Percentiles rank a stretch among this genome's conserved stretches.
Evolutionary conservation across 768 basidiomycete species (phyloP).

Genomic region (Tricholoma flavovirens): DNA sequence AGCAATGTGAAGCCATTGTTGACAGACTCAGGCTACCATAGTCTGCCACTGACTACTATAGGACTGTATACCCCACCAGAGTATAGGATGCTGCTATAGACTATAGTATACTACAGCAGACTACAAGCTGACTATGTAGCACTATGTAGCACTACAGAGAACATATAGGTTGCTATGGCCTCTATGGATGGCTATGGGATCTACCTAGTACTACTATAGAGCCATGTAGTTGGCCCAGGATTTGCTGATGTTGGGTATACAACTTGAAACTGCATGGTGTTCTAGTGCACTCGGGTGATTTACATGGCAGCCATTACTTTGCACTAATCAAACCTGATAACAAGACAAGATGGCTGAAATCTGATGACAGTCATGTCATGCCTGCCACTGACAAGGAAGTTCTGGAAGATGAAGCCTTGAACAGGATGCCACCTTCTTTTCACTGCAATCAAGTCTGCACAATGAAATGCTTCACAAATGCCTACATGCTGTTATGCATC

Average conservation of each 20-base stretch:
- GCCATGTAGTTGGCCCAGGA: no score
- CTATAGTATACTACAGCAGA: no score
- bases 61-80: no score
- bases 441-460: constrained; percentile 90
- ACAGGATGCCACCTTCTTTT: constrained; percentile 66
- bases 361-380: constrained; percentile 97
- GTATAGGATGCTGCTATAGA: no score
- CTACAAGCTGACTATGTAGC: no score
- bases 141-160: no score
- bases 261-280: constrained; percentile 96
- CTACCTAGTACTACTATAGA: no score
- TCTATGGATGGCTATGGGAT: no score
- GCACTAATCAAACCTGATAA: constrained; percentile 97
- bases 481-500: constrained; percentile 99
- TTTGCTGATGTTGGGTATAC: constrained; percentile 94
- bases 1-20: no score
- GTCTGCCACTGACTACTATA: no score
- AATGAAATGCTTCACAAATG: constrained; percentile 98
- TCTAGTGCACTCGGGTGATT: constrained; percentile 95
- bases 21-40: no score
- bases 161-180: no score
- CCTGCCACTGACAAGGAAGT: constrained; percentile 98
- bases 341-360: constrained; percentile 95
- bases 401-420: constrained; percentile 87
- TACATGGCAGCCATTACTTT: constrained; percentile 99